Conservation (phyloP, 1,284 basidiomycete genomes). For the Thecaphora thlaspeos region DNA sequence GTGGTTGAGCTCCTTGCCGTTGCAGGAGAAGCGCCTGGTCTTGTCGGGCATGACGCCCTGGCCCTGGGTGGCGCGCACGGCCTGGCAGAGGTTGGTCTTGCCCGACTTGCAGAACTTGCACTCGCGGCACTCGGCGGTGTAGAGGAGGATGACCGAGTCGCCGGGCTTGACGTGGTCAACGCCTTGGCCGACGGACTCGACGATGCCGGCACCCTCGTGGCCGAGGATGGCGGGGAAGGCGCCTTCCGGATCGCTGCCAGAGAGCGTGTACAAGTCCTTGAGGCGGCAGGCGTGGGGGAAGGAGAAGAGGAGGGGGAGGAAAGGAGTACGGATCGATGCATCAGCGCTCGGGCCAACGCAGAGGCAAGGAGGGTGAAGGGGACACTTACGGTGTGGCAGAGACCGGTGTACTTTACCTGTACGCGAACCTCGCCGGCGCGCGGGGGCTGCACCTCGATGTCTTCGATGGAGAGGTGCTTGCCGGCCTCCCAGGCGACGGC, state of each 20-base stretch:
- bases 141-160: constrained; percentile 70
- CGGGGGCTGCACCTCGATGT: constrained; percentile 90
- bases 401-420: constrained; percentile 85
- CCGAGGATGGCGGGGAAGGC: constrained; percentile 87
- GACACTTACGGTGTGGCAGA: constrained; percentile 79
- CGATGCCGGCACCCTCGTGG: constrained; percentile 61
- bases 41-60: constrained; percentile 93
- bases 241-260: constrained; percentile 94
- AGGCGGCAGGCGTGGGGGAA: neutral
- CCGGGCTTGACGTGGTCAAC: constrained; percentile 79
- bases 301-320: constrained; percentile 4
- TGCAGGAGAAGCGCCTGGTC: constrained; percentile 84
- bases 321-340: constrained; percentile 1
- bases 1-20: constrained; percentile 83
- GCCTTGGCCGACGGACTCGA: constrained; percentile 91
- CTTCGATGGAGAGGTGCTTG: constrained; percentile 83
- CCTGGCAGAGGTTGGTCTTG: constrained; percentile 74
- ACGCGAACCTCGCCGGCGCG: constrained; percentile 88
- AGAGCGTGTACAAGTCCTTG: constrained; percentile 86
- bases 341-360: neutral
- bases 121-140: constrained; percentile 55
- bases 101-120: constrained; percentile 88
- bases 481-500: constrained; percentile 95
- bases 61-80: constrained; percentile 90
- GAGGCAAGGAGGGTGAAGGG: constrained; percentile 2